Percentiles rank a stretch among this genome's conserved stretches.
These are phyloP conservation scores for Cutaneotrichosporon dermatis DNA, from an alignment of 1,284 basidiomycete genomes.

Conservation along the genomic window DNA sequence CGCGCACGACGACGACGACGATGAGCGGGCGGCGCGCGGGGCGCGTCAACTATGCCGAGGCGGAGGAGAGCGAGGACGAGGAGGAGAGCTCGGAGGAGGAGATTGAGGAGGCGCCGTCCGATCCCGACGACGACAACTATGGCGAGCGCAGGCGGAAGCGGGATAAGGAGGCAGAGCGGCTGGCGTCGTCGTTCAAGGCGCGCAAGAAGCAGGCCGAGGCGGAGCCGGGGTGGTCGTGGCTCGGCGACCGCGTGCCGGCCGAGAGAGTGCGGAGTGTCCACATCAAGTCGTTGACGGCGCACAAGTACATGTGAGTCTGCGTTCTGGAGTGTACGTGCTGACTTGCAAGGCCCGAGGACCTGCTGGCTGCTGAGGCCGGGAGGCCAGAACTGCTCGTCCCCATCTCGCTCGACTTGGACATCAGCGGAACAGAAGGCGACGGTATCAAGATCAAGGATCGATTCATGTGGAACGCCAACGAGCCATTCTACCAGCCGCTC, in stretches of 20 bases:
- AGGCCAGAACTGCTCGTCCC: slow-evolving; percentile 72
- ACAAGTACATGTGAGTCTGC: slow-evolving; percentile 63
- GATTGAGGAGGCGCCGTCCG: slow-evolving; percentile 69
- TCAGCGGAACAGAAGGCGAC: slow-evolving; percentile 50
- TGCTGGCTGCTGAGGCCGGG: slow-evolving; percentile 62
- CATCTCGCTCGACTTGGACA: slow-evolving; percentile 91
- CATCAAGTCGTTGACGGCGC: slow-evolving; percentile 57
- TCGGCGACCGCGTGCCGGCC: slow-evolving; percentile 78
- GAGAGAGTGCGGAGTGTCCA: slow-evolving; percentile 65
- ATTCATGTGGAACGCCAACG: slow-evolving; percentile 92
- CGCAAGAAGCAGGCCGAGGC: slow-evolving; percentile 49
- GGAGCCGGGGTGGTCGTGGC: slow-evolving; percentile 72
- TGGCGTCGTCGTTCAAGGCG: slow-evolving; percentile 34
- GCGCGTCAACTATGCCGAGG: slow-evolving; percentile 81
- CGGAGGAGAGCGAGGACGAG: slow-evolving; percentile 75
- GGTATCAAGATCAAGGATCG: slow-evolving; percentile 86
- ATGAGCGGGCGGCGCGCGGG: slow-evolving; percentile 54
- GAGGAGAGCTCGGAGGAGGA: slow-evolving; percentile 64
- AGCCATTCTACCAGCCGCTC: slow-evolving; percentile 69
- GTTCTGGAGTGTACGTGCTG: neutral
- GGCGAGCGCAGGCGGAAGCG: slow-evolving; percentile 21
- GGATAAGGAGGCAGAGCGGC: slow-evolving; percentile 11
- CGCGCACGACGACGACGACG: slow-evolving; percentile 38
- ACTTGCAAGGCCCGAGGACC: slow-evolving; percentile 58
- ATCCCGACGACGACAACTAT: slow-evolving; percentile 47